These are phyloP conservation scores for Pythium diclinum DNA, from an alignment of 352 stramenopile species.

Conservation along the genomic window DNA sequence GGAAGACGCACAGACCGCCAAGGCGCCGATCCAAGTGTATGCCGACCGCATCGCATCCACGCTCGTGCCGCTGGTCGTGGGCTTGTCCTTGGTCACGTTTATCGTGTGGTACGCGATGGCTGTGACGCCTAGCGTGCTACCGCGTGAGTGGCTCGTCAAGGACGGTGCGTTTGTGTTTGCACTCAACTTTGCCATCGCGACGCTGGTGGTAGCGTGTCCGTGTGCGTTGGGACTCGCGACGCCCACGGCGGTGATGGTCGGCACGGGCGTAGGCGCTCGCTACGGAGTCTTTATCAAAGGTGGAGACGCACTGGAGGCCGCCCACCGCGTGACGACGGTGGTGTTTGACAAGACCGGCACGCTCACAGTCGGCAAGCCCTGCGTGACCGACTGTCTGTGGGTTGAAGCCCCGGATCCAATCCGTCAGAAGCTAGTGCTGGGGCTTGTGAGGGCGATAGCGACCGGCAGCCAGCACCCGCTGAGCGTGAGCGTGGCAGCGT, in stretches of 20 bases:
- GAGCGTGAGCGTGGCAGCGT: neutral
- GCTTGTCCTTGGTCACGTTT: conserved; percentile 94
- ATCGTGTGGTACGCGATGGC: conserved; percentile 92
- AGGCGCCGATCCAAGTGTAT: conserved; percentile 97
- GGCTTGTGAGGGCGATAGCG: neutral
- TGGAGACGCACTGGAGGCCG: conserved; percentile 90
- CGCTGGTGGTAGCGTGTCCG: conserved; percentile 98
- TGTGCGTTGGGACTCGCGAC: conserved; percentile 98
- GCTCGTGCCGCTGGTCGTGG: conserved; percentile 95
- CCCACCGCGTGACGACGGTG: conserved; percentile 92
- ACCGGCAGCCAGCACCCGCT: neutral
- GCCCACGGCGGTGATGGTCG: conserved; percentile 98
- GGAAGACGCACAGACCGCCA: conserved; percentile 96
- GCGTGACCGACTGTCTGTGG: neutral
- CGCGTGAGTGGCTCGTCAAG: conserved; percentile 37
- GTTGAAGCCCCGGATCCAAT: neutral
- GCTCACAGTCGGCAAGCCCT: conserved; percentile 82
- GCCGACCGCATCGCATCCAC: conserved; percentile 94
- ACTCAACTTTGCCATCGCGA: conserved; percentile 97
- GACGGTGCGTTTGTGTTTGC: conserved; percentile 83
- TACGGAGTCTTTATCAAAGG: conserved; percentile 99
- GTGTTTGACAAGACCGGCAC: conserved; percentile 99
- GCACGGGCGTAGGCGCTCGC: conserved; percentile 95
- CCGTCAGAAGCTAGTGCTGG: neutral
- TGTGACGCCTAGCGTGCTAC: conserved; percentile 16